These are phyloP conservation scores for Fremontodendron californicum DNA, from an alignment of 345 rosid genomes.

Conservation along the genomic window DNA sequence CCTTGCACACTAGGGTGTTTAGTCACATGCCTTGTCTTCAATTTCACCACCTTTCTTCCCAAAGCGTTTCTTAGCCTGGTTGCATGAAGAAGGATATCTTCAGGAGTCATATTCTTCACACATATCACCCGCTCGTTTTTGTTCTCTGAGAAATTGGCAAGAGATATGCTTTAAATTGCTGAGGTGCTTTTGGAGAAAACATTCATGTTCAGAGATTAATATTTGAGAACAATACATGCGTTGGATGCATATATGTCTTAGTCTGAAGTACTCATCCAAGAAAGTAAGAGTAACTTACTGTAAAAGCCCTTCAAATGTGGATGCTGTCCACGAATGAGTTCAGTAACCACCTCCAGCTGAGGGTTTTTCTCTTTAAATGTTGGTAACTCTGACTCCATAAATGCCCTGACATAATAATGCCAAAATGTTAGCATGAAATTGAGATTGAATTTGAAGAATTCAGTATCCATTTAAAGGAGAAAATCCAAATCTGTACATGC, in stretches of 20 bases:
- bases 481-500: neutral
- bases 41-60: conserved; percentile 79
- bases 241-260: neutral
- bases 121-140: conserved; percentile 78
- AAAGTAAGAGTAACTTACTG: conserved; percentile 46
- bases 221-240: neutral
- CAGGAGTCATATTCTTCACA: conserved; percentile 73
- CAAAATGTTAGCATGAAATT: neutral
- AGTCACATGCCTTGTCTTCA: conserved; percentile 74
- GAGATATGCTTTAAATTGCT: neutral
- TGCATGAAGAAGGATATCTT: conserved; percentile 57
- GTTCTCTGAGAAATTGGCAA: conserved; percentile 45
- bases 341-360: conserved; percentile 69
- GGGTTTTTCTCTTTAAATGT: conserved; percentile 62
- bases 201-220: neutral
- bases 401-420: conserved; percentile 45
- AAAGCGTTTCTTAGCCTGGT: conserved; percentile 68
- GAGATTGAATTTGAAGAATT: neutral
- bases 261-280: neutral
- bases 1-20: conserved; percentile 87
- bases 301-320: conserved; percentile 75
- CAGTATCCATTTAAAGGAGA: neutral
- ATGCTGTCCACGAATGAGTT: conserved; percentile 79
- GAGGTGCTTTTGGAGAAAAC: neutral
- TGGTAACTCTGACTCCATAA: conserved; percentile 76